These are phyloP conservation scores for Canariomyces notabilis DNA, from an alignment of 2,329 filamentous ascomycete species.

Conservation along the genomic window DNA sequence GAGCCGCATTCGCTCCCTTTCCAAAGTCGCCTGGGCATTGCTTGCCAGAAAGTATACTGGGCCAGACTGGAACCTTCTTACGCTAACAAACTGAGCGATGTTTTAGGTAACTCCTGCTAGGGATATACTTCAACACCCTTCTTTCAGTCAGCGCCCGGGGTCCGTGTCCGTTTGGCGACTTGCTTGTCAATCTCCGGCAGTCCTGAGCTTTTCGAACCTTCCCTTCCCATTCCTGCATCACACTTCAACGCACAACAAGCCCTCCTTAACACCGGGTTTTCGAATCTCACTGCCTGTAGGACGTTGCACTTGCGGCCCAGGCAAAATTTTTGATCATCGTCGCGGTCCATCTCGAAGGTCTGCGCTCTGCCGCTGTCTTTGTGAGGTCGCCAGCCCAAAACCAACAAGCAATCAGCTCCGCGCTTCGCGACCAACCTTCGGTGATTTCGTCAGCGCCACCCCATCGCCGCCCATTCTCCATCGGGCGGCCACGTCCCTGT, in stretches of 20 bases:
- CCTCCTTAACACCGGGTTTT: constrained; percentile 4
- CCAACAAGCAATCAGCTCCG: constrained; percentile 20
- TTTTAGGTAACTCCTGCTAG: constrained; percentile 1
- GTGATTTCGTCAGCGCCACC: background rate
- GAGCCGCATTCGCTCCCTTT: constrained; percentile 9
- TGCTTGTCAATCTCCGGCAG: constrained; percentile 15
- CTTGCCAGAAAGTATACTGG: constrained; percentile 5
- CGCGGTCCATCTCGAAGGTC: constrained; percentile 18
- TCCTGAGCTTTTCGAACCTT: constrained; percentile 16
- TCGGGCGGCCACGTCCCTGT: constrained; percentile 11
- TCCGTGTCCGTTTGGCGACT: constrained; percentile 25
- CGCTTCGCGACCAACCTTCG: constrained; percentile 20
- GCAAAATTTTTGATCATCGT: background rate
- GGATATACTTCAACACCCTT: constrained; percentile 10
- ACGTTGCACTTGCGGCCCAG: constrained; percentile 3
- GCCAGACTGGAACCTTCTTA: constrained; percentile 1
- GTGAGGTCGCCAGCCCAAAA: constrained; percentile 10
- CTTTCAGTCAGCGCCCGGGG: constrained; percentile 16
- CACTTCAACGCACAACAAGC: constrained; percentile 8
- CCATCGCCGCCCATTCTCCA: constrained; percentile 14
- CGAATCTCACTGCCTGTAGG: constrained; percentile 2
- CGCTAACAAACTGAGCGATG: background rate
- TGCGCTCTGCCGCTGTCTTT: constrained; percentile 9
- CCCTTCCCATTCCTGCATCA: constrained; percentile 17
- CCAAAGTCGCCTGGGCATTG: background rate